Evolutionary conservation across 148 eudicot genomes (phyloP).

Genomic region (Vaccinium vitisidaea): DNA sequence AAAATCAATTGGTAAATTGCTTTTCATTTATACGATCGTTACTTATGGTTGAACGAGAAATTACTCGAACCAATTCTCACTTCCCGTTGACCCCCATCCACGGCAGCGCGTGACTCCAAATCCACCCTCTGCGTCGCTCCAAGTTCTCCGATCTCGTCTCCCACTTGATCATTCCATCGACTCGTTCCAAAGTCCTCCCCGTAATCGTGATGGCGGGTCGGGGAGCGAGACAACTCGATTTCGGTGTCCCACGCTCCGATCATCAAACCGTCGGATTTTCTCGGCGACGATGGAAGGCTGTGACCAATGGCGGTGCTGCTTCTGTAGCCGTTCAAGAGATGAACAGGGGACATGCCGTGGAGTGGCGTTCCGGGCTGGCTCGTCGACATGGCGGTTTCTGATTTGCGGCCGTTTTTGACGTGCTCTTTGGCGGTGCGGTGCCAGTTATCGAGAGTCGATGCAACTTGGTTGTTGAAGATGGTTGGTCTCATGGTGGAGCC

Average conservation of each 20-base stretch:
- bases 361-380: slow-evolving; percentile 29
- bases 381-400: slow-evolving; percentile 9
- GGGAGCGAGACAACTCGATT: not conserved
- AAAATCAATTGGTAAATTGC: not conserved
- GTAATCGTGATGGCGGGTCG: not conserved
- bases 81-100: not conserved
- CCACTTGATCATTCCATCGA: not conserved
- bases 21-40: not conserved
- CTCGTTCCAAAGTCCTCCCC: not conserved
- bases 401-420: slow-evolving; percentile 15
- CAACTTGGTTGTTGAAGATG: slow-evolving; percentile 44
- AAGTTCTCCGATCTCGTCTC: not conserved
- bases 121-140: no score
- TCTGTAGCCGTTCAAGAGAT: slow-evolving; percentile 18
- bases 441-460: slow-evolving; percentile 41
- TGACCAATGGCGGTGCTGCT: not conserved
- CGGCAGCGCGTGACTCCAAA: not conserved
- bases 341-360: slow-evolving; percentile 25
- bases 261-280: not conserved
- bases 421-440: slow-evolving; percentile 39
- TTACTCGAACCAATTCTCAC: not conserved
- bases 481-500: slow-evolving; percentile 56
- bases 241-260: not conserved
- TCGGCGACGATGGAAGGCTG: slow-evolving; percentile 14
- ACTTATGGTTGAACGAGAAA: not conserved